Base-by-base conservation (phyloP, 2,329 filamentous ascomycete genomes). In the Bisporella sp. region DNA sequence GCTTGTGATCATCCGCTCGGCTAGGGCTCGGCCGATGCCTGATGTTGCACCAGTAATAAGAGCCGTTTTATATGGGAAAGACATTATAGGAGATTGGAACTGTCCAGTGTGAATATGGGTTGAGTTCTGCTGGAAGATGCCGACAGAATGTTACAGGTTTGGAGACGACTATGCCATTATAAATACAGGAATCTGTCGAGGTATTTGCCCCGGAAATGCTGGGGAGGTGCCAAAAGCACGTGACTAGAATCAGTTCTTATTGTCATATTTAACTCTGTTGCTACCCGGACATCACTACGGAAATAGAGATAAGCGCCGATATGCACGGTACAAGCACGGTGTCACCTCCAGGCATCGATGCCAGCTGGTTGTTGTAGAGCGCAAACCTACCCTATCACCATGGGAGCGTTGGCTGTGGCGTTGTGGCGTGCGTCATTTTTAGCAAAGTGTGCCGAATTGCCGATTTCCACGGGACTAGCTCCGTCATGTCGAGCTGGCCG, bases 401-500 rank as follows among this genome's bases (percentile, higher is more conserved):
- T 54, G 4, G 31, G 48, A 11, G 31, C 46, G n/a, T 31, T 40
- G 2, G 33, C 37, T 33, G 49, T 11, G 11, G 37, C 37, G 31
- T 54, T 50, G 32, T 52, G 49, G 3, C 39, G 32, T 33, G 41
- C 29, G 31, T 50, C 43, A 28, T 47, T 45, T 32, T 30, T 12
- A 43, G 41, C 8, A 67, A 55, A 5, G 54, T 49, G 8, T 56
- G 45, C 41, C 61, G 59, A 37, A 78, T 70, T 4, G 65, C 53
- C 4, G 66, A 61, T 1, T 71, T 74, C 11, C 74, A 72, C 2
- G 63, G 58, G 6, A 76, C 64, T 4, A 80, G 67, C 48, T 76
- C 69, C 3, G 64, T 56, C 1, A 63, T 41, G 7, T 73, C 74
- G 1, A 81, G 64, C 0, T 67, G 68, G 3, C 73, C 73, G 5